Evolutionary conservation across 75 land plant species (phyloP).

Genomic region (Cupressus sempervirens): DNA sequence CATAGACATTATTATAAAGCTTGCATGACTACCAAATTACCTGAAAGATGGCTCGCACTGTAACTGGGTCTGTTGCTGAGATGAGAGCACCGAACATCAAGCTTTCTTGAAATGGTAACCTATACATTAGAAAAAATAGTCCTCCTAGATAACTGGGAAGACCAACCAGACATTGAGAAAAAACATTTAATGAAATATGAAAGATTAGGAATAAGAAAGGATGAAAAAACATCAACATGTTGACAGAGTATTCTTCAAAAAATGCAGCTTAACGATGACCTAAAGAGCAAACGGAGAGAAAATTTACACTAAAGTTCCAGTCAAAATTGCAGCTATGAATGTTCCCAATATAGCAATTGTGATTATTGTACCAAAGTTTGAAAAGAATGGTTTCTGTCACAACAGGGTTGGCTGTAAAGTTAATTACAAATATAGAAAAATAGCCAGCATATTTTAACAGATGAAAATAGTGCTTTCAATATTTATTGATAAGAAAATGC

Average conservation of each 20-base stretch:
- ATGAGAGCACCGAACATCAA: slow-evolving; percentile 93
- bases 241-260: background rate
- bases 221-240: background rate
- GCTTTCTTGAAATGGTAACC: slow-evolving; percentile 84
- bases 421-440: background rate
- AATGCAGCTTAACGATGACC: background rate
- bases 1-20: background rate
- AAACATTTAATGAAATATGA: background rate
- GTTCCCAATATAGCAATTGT: slow-evolving; percentile 93
- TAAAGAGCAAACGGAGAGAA: background rate
- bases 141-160: slow-evolving; percentile 88
- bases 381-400: slow-evolving; percentile 94
- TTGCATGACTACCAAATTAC: slow-evolving; percentile 19
- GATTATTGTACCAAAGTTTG: slow-evolving; percentile 95
- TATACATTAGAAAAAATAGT: slow-evolving; percentile 72
- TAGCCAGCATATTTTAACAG: background rate
- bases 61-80: slow-evolving; percentile 97
- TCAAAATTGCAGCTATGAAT: slow-evolving; percentile 82
- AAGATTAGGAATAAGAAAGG: background rate
- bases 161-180: background rate
- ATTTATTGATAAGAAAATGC: background rate
- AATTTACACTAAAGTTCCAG: slow-evolving; percentile 87
- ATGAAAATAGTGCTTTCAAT: background rate
- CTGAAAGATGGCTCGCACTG: slow-evolving; percentile 95
- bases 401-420: slow-evolving; percentile 14